These are phyloP conservation scores for Hordeum pubiflorum DNA, from an alignment of 202 grass and related monocot species.

Conservation along the genomic window DNA sequence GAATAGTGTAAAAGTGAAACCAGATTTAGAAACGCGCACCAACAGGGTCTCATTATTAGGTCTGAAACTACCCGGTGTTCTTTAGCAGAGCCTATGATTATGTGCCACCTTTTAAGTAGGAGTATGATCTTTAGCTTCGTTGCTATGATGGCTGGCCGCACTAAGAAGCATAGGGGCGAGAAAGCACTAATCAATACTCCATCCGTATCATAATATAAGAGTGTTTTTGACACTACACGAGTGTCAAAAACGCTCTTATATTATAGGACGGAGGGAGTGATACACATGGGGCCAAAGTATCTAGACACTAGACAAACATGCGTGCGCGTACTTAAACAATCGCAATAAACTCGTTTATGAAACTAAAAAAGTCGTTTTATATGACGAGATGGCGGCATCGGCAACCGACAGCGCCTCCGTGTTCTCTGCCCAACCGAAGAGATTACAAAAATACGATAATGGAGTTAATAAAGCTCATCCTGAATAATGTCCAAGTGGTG, in stretches of 20 bases:
- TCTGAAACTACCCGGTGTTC: slow-evolving; percentile 1
- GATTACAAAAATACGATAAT: slow-evolving; percentile 26
- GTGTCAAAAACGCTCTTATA: no score
- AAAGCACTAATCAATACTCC: no score
- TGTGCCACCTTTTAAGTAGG: slow-evolving; percentile 28
- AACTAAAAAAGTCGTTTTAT: neutral
- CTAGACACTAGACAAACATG: slow-evolving; percentile 9
- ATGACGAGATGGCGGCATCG: neutral
- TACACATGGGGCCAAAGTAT: slow-evolving; percentile 2
- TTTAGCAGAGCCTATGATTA: slow-evolving; percentile 24
- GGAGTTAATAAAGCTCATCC: slow-evolving; percentile 19
- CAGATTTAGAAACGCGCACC: slow-evolving; percentile 2
- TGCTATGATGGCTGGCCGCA: slow-evolving; percentile 16
- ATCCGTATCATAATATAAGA: no score
- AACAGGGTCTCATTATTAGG: slow-evolving; percentile 18
- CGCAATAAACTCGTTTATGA: no score
- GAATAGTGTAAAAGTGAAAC: neutral
- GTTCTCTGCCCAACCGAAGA: slow-evolving; percentile 22
- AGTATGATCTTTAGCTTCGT: slow-evolving; percentile 25
- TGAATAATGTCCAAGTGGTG: slow-evolving; percentile 34
- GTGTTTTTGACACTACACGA: no score
- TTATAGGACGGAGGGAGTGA: no score
- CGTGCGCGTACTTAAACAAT: slow-evolving; percentile 15
- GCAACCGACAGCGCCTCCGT: slow-evolving; percentile 9
- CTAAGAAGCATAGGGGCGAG: slow-evolving; percentile 9